Conservation (phyloP, 2,329 filamentous ascomycete genomes). For the Fusarium redolens region DNA sequence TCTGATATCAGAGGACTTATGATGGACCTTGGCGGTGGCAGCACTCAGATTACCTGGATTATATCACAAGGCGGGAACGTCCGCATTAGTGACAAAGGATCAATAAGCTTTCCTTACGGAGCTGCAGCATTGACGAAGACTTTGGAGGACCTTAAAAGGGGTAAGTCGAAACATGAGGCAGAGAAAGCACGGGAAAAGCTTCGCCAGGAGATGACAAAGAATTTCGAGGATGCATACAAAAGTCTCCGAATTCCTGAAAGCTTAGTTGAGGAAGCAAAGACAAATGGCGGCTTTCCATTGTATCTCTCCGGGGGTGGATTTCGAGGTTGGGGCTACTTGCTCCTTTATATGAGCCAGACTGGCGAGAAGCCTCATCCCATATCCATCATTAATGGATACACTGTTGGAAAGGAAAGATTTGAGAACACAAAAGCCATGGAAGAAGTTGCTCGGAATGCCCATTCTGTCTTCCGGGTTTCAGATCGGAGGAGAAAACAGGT, state of each 20-base stretch:
- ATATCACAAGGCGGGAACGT: slow-evolving; percentile 25
- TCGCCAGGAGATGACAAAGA: slow-evolving; percentile 9
- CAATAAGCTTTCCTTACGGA: slow-evolving; percentile 24
- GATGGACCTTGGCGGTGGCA: slow-evolving; percentile 30
- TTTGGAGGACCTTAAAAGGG: slow-evolving; percentile 7
- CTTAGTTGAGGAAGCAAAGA: slow-evolving; percentile 3
- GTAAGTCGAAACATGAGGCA: slow-evolving; percentile 21
- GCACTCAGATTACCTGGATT: slow-evolving; percentile 30
- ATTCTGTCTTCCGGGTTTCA: slow-evolving; percentile 24
- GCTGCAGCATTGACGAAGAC: slow-evolving; percentile 24
- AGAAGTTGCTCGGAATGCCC: slow-evolving; percentile 24
- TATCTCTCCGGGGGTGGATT: slow-evolving; percentile 26
- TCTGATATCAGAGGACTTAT: slow-evolving; percentile 23
- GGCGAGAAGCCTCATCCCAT: slow-evolving; percentile 10
- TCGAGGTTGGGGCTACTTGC: slow-evolving; percentile 26
- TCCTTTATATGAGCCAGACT: slow-evolving; percentile 23
- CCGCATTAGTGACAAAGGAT: slow-evolving; percentile 25
- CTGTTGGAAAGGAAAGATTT: slow-evolving; percentile 15
- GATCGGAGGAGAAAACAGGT: slow-evolving; percentile 24
- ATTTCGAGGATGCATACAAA: slow-evolving; percentile 20
- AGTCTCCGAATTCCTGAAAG: slow-evolving; percentile 13
- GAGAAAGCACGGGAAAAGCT: slow-evolving; percentile 13
- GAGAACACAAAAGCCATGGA: slow-evolving; percentile 29
- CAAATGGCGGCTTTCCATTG: slow-evolving; percentile 17
- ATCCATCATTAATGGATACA: slow-evolving; percentile 25